Evolutionary conservation across 805 yeast genomes (phyloP), one percentile per base, ranked within the genome.

Genomic region (Saturnispora ahearnii): DNA sequence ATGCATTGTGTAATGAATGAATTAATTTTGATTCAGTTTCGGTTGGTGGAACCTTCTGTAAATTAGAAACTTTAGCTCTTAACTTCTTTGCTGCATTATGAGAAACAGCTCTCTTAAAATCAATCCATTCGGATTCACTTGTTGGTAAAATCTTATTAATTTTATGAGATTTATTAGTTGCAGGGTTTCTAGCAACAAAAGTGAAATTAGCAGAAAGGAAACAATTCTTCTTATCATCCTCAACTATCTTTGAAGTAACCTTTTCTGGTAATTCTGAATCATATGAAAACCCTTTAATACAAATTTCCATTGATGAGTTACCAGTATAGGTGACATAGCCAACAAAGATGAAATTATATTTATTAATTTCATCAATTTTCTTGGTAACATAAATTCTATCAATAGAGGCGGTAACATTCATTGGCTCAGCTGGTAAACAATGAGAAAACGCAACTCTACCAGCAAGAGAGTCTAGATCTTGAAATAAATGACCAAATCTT

Each of bases 281-380:
- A 50, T 80, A 81, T 3, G 95, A 81, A 55, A 87, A 85, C 2
- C 96, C 98, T 61, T 81, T 84, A 58, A 90, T 93, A 44, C 89
- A 78, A 61, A 90, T 90, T 67, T 90, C 97, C 96, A 90, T 90
- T 1, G 96, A 89, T 1, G 96, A 86, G 53, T 87, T 73, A 52
- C 98, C 98, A 0, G 96, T 90, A 87, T 95, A 90, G 8, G 95
- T 82, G 41, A 89, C 96, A 46, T 82, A 74, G n/a, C 98, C 98
- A 30, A 93, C 89, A 53, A 90, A 69, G 29, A 88, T 75, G 58
- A 91, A 82, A 66, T 88, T 87, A 67, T 77, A 83, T 54, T 80
- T 78, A 50, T 74, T 72, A 53, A 89, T 79, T 59, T 83, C 87
- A 59, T 88, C 96, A 38, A 89, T 78, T 57, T 88, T 82, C 65